Evolutionary conservation across 2,329 filamentous ascomycete species (phyloP).

Genomic region (Phyllosticta citriasiana): DNA sequence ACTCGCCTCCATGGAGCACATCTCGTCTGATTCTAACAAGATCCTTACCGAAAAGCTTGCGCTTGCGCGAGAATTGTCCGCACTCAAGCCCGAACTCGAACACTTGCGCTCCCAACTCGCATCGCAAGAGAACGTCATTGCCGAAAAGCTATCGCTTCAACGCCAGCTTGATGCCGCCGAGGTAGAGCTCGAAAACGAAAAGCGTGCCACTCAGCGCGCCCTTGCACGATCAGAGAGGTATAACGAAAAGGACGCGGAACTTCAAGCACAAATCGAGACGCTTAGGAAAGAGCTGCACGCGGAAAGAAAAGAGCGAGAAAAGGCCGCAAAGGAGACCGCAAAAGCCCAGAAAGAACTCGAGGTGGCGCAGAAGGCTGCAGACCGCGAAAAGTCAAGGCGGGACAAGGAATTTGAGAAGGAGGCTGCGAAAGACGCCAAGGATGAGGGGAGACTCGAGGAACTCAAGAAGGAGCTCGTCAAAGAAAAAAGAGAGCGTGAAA

Average conservation of each 20-base stretch:
- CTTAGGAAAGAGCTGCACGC: slow-evolving; percentile 36
- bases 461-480: slow-evolving; percentile 22
- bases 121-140: slow-evolving; percentile 56
- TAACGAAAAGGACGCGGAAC: slow-evolving; percentile 39
- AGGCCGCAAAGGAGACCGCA: slow-evolving; percentile 27
- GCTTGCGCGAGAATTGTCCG: slow-evolving; percentile 49
- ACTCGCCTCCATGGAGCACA: slow-evolving; percentile 55
- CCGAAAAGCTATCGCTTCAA: slow-evolving; percentile 72
- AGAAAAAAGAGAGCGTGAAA: slow-evolving; percentile 40
- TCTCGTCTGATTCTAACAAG: slow-evolving; percentile 60
- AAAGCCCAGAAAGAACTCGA: slow-evolving; percentile 26
- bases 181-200: slow-evolving; percentile 75
- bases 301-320: slow-evolving; percentile 36
- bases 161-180: slow-evolving; percentile 68
- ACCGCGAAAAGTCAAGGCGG: slow-evolving; percentile 23
- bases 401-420: slow-evolving; percentile 18
- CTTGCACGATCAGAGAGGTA: slow-evolving; percentile 38
- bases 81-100: slow-evolving; percentile 51
- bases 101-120: slow-evolving; percentile 49
- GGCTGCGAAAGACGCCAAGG: slow-evolving; percentile 14
- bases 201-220: slow-evolving; percentile 54
- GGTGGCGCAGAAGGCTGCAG: slow-evolving; percentile 20
- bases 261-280: slow-evolving; percentile 34
- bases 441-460: slow-evolving; percentile 12
- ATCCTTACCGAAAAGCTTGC: slow-evolving; percentile 56